Percentiles rank a stretch among this genome's conserved stretches.
phyloP scores from a whole-genome alignment of 176 grass and related monocot species.

The Zoysia pacifica region DNA sequence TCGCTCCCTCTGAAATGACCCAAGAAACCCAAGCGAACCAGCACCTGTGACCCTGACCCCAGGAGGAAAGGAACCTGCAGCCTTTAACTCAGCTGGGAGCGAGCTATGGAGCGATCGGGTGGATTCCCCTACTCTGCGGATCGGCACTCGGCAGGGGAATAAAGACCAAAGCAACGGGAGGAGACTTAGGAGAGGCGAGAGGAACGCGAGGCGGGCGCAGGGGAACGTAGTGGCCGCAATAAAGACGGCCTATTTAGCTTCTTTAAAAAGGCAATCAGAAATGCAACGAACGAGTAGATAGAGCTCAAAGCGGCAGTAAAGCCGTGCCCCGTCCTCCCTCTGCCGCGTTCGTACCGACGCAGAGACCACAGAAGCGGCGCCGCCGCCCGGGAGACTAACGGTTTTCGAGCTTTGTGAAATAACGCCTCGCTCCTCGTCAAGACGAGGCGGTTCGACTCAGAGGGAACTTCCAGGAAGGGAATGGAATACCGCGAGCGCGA shows the following conservation, averaged over 20 bases:
- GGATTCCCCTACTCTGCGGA: conserved; percentile 35
- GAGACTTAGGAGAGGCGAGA: background rate
- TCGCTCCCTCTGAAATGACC: background rate
- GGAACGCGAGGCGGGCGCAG: background rate
- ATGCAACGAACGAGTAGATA: conserved; percentile 12
- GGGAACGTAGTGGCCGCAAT: conserved; percentile 25
- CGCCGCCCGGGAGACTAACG: conserved; percentile 35
- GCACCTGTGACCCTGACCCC: conserved; percentile 23
- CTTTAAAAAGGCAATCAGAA: conserved; percentile 43
- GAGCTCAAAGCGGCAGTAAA: conserved; percentile 40
- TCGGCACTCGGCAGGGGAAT: conserved; percentile 51
- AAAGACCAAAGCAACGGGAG: conserved; percentile 41
- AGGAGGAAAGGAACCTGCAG: conserved; percentile 40
- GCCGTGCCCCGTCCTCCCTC: conserved; percentile 33
- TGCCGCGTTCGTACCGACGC: conserved; percentile 24
- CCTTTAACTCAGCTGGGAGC: conserved; percentile 27
- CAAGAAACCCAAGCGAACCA: conserved; percentile 6
- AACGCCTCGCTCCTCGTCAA: background rate
- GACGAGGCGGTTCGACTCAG: background rate
- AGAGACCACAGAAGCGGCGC: background rate
- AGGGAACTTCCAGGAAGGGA: background rate
- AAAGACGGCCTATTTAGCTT: conserved; percentile 42
- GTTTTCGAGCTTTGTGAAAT: conserved; percentile 53
- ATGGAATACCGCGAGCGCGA: conserved; percentile 12
- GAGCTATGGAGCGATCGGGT: conserved; percentile 14